phyloP scores from a whole-genome alignment of 2,329 filamentous ascomycete genomes.

The Ceratocystis variospora region DNA sequence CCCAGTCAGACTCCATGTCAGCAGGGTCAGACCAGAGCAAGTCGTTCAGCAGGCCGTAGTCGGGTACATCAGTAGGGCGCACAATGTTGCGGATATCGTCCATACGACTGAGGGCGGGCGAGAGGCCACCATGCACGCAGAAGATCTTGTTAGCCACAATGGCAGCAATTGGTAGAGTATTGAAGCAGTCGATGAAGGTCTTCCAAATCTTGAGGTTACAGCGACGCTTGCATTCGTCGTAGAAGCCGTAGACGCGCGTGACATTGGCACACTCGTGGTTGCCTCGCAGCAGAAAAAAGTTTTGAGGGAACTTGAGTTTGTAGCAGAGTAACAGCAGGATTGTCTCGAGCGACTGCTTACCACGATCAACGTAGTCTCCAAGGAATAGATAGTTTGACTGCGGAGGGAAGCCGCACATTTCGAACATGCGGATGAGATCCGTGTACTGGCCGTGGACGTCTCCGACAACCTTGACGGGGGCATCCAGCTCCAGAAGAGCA shows the following conservation, averaged over 20 bases:
- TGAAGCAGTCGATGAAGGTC: slow-evolving; percentile 93
- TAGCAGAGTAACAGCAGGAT: slow-evolving; percentile 88
- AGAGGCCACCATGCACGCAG: slow-evolving; percentile 89
- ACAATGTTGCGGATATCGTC: slow-evolving; percentile 95
- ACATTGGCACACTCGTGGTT: slow-evolving; percentile 97
- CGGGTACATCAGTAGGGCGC: slow-evolving; percentile 88
- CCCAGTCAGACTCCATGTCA: slow-evolving; percentile 97
- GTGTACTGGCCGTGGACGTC: slow-evolving; percentile 96
- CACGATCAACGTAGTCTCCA: slow-evolving; percentile 90
- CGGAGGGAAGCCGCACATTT: slow-evolving; percentile 95
- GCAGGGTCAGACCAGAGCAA: slow-evolving; percentile 94
- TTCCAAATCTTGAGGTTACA: slow-evolving; percentile 98
- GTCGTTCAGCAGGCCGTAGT: slow-evolving; percentile 91
- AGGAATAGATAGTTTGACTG: slow-evolving; percentile 86
- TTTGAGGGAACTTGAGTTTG: slow-evolving; percentile 93
- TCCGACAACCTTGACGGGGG: slow-evolving; percentile 94
- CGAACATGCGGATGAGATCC: slow-evolving; percentile 89
- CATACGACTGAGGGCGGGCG: slow-evolving; percentile 87
- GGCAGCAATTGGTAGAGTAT: slow-evolving; percentile 85
- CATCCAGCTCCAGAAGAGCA: slow-evolving; percentile 77
- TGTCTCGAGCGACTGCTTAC: slow-evolving; percentile 90
- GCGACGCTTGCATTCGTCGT: slow-evolving; percentile 92
- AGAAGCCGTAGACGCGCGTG: slow-evolving; percentile 90
- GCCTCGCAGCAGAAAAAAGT: slow-evolving; percentile 87
- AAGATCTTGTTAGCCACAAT: slow-evolving; percentile 97